phyloP scores from a whole-genome alignment of 108 stramenopile species.

The Craspedostauros australis region DNA sequence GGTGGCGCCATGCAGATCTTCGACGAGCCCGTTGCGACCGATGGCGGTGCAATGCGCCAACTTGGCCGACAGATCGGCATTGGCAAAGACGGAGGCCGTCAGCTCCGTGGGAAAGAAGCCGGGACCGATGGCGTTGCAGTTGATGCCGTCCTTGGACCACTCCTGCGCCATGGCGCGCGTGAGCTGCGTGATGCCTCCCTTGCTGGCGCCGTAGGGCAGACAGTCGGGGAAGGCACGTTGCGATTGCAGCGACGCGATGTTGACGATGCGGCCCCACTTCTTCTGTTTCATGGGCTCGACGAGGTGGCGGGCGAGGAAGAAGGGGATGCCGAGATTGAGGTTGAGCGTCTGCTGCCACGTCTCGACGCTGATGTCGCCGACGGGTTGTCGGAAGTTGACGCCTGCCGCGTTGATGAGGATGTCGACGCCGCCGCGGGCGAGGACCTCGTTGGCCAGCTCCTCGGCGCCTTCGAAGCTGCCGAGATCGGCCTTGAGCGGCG shows the following conservation, averaged over 20 bases:
- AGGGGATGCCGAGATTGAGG: constrained; percentile 61
- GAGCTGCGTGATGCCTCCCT: constrained; percentile 8
- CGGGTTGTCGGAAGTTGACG: constrained; percentile 60
- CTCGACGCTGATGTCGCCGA: constrained; percentile 49
- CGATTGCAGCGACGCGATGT: constrained; percentile 47
- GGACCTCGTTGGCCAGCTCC: constrained; percentile 1
- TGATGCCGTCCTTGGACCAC: constrained; percentile 12
- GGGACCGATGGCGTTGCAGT: constrained; percentile 25
- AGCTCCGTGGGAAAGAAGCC: constrained; percentile 25
- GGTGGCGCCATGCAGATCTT: constrained; percentile 18
- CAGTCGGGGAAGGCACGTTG: constrained; percentile 16
- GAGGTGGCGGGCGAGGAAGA: constrained; percentile 44
- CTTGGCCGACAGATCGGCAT: constrained; percentile 7
- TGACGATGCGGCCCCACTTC: constrained; percentile 59
- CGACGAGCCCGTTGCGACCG: constrained; percentile 13
- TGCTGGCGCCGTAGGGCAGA: constrained; percentile 19
- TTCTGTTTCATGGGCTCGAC: constrained; percentile 40
- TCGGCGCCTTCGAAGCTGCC: constrained; percentile 9
- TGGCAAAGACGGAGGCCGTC: constrained; percentile 14
- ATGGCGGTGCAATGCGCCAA: constrained; percentile 8
- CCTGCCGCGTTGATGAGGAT: constrained; percentile 65
- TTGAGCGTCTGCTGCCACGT: constrained; percentile 62
- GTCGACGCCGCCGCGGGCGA: constrained; percentile 1
- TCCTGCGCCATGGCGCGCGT: constrained; percentile 17
- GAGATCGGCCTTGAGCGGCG: background rate